Conservation (phyloP, 2,329 filamentous ascomycete species). For the Esteya vermicola region DNA sequence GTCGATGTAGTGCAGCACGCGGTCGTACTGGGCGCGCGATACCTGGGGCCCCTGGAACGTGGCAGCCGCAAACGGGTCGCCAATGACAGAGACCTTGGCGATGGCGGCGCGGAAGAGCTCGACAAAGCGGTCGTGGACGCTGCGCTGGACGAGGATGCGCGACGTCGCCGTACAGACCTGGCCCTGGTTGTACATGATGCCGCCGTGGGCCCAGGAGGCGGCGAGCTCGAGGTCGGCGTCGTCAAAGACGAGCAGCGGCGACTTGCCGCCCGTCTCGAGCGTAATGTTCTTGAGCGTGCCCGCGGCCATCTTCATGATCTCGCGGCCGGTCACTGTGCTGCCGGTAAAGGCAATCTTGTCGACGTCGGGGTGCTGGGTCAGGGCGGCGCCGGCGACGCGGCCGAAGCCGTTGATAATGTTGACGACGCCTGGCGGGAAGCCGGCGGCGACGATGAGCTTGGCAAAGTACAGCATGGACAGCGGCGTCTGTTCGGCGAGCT, state of each 20-base stretch:
- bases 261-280: conserved; percentile 49
- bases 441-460: conserved; percentile 54
- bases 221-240: conserved; percentile 49
- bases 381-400: conserved; percentile 47
- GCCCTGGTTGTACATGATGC: conserved; percentile 43
- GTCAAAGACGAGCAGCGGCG: conserved; percentile 44
- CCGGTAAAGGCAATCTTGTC: conserved; percentile 64
- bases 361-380: conserved; percentile 48
- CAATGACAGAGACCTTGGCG: conserved; percentile 42
- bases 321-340: conserved; percentile 50
- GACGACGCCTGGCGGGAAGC: conserved; percentile 62
- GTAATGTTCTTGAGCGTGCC: conserved; percentile 47
- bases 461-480: conserved; percentile 48
- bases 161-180: conserved; percentile 49
- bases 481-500: conserved; percentile 51
- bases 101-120: conserved; percentile 46
- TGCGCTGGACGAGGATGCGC: conserved; percentile 44
- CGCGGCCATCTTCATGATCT: conserved; percentile 59
- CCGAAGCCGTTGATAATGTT: conserved; percentile 60
- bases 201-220: conserved; percentile 34
- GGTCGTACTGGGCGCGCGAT: conserved; percentile 51
- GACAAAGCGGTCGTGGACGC: conserved; percentile 45
- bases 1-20: conserved; percentile 53
- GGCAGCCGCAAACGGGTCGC: conserved; percentile 50
- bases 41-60: conserved; percentile 61